These are phyloP conservation scores for Monilinia fructicola DNA, from an alignment of 2,329 filamentous ascomycete genomes.

Conservation along the genomic window DNA sequence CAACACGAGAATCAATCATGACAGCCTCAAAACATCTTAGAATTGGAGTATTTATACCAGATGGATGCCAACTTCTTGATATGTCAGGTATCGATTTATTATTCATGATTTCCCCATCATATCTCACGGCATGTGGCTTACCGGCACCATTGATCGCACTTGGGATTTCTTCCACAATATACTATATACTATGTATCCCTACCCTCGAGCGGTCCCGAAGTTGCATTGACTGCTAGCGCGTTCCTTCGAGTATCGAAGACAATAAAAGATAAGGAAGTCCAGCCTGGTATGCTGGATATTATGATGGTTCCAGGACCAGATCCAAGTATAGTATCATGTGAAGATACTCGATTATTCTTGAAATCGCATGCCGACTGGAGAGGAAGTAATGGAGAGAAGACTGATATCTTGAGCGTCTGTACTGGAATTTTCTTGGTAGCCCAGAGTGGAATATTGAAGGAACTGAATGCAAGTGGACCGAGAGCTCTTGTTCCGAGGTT, in stretches of 20 bases:
- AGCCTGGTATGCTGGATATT: conserved; percentile 52
- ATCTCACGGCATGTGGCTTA: conserved; percentile 44
- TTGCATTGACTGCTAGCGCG: conserved; percentile 47
- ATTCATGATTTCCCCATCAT: conserved; percentile 46
- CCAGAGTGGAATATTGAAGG: conserved; percentile 50
- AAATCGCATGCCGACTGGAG: conserved; percentile 41
- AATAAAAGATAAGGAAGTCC: conserved; percentile 48
- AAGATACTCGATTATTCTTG: conserved; percentile 47
- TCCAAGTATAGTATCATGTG: conserved; percentile 41
- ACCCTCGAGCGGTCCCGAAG: conserved; percentile 40
- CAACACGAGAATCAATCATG: no score
- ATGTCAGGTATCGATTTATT: no score
- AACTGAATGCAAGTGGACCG: conserved; percentile 50
- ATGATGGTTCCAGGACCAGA: conserved; percentile 53
- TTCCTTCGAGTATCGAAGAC: conserved; percentile 47
- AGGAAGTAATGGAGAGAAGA: conserved; percentile 37
- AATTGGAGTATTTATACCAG: no score
- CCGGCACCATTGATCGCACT: conserved; percentile 44
- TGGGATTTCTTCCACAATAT: conserved; percentile 47
- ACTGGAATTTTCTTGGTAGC: conserved; percentile 52
- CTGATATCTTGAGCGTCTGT: conserved; percentile 54
- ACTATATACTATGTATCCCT: conserved; percentile 54
- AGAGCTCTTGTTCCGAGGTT: conserved; percentile 44
- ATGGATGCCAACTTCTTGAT: no score
- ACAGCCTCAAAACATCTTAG: no score